Evolutionary conservation across 441 rosid species (phyloP), one percentile per base, ranked within the genome.

Genomic region (Arabidopsis lyrata): DNA sequence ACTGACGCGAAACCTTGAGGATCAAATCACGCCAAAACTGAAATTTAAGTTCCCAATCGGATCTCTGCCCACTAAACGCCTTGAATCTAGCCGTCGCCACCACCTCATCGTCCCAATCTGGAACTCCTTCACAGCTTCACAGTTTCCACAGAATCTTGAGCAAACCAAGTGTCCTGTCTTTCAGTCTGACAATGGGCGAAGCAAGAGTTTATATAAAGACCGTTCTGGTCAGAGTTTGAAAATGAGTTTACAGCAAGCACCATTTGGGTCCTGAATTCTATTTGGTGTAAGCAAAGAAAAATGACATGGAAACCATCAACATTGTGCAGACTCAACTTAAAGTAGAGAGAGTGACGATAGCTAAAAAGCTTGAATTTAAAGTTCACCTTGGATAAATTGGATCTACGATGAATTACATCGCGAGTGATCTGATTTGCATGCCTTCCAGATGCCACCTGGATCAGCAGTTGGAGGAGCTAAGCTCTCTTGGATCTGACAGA

Each of bases 101-200:
- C 13, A 85, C 80, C 39, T 91, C 94, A 42, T 91, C 91, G 77
- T 87, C 93, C 96, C 96, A 91, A 70, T 91, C 93, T 31, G 89
- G 81, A 32, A 90, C 55, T 90, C 90, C 42, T 55, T 81, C 35
- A 82, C 81, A 5, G 82, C 66, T 14, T 57, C 68, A n/a, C n/a
- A n/a, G n/a, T n/a, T n/a, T n/a, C n/a, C n/a, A n/a, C n/a, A n/a
- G 97, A 90, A 81, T 86, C 68, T 71, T 85, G 87, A 0, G 96
- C 88, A 18, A 89, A 92, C 99, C 99, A 95, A 14, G 99, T 89
- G 69, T 95, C 97, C 44, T 89, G 99, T 77, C 94, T 88, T 80
- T 95, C 99, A 1, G 97, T 59, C 69, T 95, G 97, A 82, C 97
- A 95, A 78, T 95, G 99, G 59, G 97, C 93, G 32, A 95, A 95